phyloP scores from a whole-genome alignment of 306 rosid genomes.

The Inga leiocalycina region DNA sequence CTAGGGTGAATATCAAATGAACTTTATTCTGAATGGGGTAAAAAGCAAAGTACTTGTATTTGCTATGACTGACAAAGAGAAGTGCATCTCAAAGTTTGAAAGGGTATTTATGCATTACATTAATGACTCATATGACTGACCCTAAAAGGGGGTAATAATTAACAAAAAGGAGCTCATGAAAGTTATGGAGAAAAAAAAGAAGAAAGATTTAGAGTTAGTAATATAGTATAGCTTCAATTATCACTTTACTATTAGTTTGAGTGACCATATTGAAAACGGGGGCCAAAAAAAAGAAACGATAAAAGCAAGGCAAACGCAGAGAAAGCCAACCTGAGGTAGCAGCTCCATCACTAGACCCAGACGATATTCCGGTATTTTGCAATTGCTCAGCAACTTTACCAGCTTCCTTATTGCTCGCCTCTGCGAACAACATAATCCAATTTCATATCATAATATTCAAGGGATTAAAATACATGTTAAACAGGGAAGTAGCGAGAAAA shows the following conservation, averaged over 20 bases:
- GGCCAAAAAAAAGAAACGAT: not conserved
- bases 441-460: not conserved
- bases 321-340: constrained; percentile 75
- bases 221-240: not conserved
- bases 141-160: not conserved
- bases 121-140: not conserved
- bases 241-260: not conserved
- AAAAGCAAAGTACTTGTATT: not conserved
- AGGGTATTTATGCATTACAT: not conserved
- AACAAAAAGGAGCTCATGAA: not conserved
- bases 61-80: not conserved
- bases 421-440: constrained; percentile 37
- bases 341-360: constrained; percentile 69
- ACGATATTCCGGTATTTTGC: constrained; percentile 64
- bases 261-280: not conserved
- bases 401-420: constrained; percentile 65
- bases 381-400: constrained; percentile 73
- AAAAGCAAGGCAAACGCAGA: not conserved
- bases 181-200: not conserved
- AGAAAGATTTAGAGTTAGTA: not conserved
- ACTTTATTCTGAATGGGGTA: not conserved
- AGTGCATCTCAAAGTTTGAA: not conserved
- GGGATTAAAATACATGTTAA: not conserved
- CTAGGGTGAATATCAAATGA: not conserved
- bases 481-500: not conserved